A percentile compares a stretch with the other conserved stretches of the same genome.
Evolutionary conservation across 169 alveolate species (phyloP).

Genomic region (Plasmodium falciparum): DNA sequence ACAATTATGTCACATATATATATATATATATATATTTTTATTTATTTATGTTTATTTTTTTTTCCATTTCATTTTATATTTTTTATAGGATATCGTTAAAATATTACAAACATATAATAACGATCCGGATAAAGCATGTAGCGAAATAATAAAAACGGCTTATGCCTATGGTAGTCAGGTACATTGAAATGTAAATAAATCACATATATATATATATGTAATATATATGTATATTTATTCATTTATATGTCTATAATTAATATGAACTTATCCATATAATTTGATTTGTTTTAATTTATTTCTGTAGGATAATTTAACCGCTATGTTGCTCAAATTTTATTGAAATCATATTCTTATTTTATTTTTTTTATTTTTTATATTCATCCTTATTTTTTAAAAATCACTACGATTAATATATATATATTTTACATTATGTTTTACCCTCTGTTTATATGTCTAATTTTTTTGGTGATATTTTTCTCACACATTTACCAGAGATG

Average conservation of each 20-base stretch:
- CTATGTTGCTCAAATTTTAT: conserved; percentile 44
- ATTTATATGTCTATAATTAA: not conserved
- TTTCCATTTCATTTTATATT: not conserved
- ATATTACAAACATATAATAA: conserved; percentile 44
- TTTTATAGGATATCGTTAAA: conserved; percentile 50
- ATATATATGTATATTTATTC: not conserved
- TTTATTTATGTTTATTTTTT: not conserved
- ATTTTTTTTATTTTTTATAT: too few species aligned
- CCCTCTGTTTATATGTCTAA: too few species aligned
- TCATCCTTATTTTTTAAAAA: not conserved
- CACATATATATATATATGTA: not conserved
- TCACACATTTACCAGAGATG: too few species aligned
- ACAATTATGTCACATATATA: not conserved
- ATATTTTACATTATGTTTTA: too few species aligned
- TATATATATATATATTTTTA: not conserved
- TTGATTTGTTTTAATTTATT: not conserved
- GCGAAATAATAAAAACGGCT: conserved; percentile 73
- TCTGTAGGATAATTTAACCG: conserved; percentile 67
- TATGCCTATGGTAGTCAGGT: conserved; percentile 74
- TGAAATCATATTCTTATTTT: not conserved
- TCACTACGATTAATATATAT: not conserved
- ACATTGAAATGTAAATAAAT: not conserved
- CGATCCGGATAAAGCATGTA: conserved; percentile 76
- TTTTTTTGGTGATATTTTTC: too few species aligned
- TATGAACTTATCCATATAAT: not conserved